Base-by-base conservation (phyloP, 2,329 filamentous ascomycete genomes). In the Cephalotrichum gorgonifer region DNA sequence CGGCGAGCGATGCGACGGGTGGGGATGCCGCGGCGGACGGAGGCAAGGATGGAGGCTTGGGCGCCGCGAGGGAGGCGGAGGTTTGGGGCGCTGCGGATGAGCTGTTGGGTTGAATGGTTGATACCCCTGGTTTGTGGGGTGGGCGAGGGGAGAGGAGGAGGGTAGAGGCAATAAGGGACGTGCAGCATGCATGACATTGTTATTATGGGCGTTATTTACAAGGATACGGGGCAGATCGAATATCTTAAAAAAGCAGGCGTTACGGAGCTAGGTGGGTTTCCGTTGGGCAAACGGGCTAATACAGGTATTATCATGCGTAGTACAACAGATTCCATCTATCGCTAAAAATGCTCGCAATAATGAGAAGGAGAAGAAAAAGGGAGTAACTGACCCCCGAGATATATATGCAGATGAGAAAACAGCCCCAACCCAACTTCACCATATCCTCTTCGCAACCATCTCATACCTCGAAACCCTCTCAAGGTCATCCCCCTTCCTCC, bases 371-470 rank as follows among this genome's bases (percentile, higher is more conserved):
- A 12, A 31, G 11, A 11, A 31, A 14, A 31, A n/a, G n/a, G n/a
- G n/a, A n/a, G n/a, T n/a, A n/a, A n/a, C n/a, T n/a, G n/a, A n/a
- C n/a, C n/a, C n/a, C n/a, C n/a, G n/a, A n/a, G n/a, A n/a, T n/a
- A n/a, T n/a, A n/a, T n/a, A n/a, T n/a, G n/a, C 8, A 31, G 15
- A 14, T 4, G 11, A 31, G 30, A 31, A 5, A 31, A 31, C 3
- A 31, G 15, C 30, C 12, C 30, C 30, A 6, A 39, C 35, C 17
- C 35, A n/a, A n/a, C 35, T 2, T 52, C 66, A 97, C 93, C 93
- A 98, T 58, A 98, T 98, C 62, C 93, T 78, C 75, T 96, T 97
- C 1, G 88, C 88, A 57, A 89, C 84, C 93, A 97, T 96, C 62
- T 89, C 88, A 69, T 96, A 98, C 58, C 93, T 76, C 75, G 80